Conservation (phyloP, 2,329 filamentous ascomycete genomes). For the Claviceps quebecensis region DNA sequence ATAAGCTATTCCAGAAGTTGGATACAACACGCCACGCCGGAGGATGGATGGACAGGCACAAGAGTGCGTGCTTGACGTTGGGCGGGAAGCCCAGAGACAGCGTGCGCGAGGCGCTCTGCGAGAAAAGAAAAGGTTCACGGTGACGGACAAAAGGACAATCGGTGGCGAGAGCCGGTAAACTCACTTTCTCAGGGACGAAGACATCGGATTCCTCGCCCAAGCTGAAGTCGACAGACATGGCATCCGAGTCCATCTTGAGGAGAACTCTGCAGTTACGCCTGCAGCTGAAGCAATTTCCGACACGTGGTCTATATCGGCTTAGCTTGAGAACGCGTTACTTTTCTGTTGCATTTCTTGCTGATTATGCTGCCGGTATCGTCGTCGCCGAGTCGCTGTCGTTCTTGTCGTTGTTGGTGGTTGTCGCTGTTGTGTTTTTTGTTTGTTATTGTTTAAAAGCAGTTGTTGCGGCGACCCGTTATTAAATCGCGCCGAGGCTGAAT, state of each 20-base stretch:
- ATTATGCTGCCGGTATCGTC: slow-evolving; percentile 12
- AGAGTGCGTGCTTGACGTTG: no score
- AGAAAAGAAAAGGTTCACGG: no score
- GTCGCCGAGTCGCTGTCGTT: slow-evolving; percentile 12
- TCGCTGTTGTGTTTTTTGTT: slow-evolving; percentile 14
- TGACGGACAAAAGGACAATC: no score
- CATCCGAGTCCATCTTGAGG: slow-evolving; percentile 39
- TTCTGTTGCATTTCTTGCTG: slow-evolving; percentile 12
- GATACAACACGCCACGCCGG: no score
- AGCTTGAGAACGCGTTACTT: slow-evolving; percentile 8
- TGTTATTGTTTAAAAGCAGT: slow-evolving; percentile 9
- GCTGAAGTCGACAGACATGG: slow-evolving; percentile 35
- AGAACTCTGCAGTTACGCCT: not conserved
- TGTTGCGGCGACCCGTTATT: not conserved
- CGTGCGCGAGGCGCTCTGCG: no score
- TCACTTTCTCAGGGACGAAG: slow-evolving; percentile 25
- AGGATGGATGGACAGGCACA: no score
- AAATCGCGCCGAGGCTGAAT: slow-evolving; percentile 15
- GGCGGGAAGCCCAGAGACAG: no score
- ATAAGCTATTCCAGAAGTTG: no score
- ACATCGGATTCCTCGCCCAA: slow-evolving; percentile 27
- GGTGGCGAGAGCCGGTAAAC: slow-evolving; percentile 3
- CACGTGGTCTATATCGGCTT: not conserved
- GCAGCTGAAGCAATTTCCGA: not conserved
- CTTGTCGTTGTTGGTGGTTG: slow-evolving; percentile 9